Conservation (phyloP, 768 basidiomycete genomes). For the Psilocybe subaeruginosa region DNA sequence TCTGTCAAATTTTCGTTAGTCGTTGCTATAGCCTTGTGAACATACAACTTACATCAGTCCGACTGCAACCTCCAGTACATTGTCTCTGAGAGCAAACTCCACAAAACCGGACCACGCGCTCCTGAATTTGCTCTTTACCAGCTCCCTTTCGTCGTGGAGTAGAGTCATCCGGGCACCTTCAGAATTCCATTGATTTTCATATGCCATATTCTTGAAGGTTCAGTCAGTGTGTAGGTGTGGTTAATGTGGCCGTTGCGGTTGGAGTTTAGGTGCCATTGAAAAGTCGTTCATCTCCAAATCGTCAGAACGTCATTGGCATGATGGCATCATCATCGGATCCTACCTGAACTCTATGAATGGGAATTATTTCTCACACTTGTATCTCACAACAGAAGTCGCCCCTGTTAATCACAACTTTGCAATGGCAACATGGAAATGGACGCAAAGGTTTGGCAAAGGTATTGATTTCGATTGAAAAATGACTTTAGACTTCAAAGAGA, state of each 20-base stretch:
- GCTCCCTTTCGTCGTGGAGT: conserved; percentile 25
- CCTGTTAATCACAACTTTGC: too few species aligned
- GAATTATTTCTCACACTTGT: not conserved
- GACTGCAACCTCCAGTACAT: conserved; percentile 49
- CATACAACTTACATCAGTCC: conserved; percentile 40
- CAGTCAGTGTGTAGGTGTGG: not conserved
- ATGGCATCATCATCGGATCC: not conserved
- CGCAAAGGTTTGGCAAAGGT: too few species aligned
- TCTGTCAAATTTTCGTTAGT: conserved; percentile 12
- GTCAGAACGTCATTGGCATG: not conserved
- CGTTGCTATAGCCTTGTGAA: not conserved
- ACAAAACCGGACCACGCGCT: conserved; percentile 32
- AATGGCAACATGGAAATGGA: too few species aligned
- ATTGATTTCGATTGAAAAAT: too few species aligned
- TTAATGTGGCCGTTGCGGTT: not conserved
- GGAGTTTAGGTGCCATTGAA: conserved; percentile 3
- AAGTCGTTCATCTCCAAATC: not conserved
- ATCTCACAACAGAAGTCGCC: too few species aligned
- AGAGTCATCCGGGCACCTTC: conserved; percentile 21
- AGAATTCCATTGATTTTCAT: conserved; percentile 14
- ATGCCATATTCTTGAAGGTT: not conserved
- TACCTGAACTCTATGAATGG: not conserved
- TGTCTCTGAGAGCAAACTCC: conserved; percentile 40
- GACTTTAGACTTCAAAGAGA: too few species aligned
- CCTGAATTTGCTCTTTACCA: conserved; percentile 23